Evolutionary conservation across 306 rosid species (phyloP), one percentile per base, ranked within the genome.

Genomic region (Malus sieversii): DNA sequence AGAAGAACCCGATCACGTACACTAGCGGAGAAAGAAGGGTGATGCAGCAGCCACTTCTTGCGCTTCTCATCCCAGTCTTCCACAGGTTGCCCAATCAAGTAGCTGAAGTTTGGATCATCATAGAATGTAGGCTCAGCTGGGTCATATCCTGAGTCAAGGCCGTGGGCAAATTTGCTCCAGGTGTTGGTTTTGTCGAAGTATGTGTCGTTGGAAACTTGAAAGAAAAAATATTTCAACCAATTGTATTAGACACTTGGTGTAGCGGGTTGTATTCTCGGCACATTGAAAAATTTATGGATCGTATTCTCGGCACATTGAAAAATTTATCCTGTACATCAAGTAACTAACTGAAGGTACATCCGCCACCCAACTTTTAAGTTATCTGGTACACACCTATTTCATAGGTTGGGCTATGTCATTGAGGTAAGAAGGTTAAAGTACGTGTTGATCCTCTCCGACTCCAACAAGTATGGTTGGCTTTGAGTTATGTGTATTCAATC

Each of bases 61-160:
- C 97, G 82, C 78, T 92, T 90, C 62, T 84, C 80, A 45, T 94
- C 92, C 97, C 97, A 90, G 68, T 82, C 60, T 12, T 59, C 42
- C 25, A 90, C 72, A 32, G 84, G 87, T 2, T 70, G 68, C 14
- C 76, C 86, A 9, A 92, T 86, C 6, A 88, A 86, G 88, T 90
- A 90, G 8, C 90, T 88, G 75, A 82, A 60, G 42, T 70, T 74
- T 3, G 84, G 88, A 59, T 90, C 90, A 75, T 91, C 97, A 64
- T 92, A 88, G 87, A 91, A 90, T 18, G 87, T 87, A 0, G n/a
- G 61, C 27, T 82, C 87, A 2, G 86, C 77, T 1, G 93, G 84
- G 81, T 92, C 97, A 16, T 69, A 18, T 30, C 33, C 62, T n/a
- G 78, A 35, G 71, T 76, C 52, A 23, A 16, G 42, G 11, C 19